phyloP scores from a whole-genome alignment of 441 rosid genomes.

The Francoa sonchifolia region DNA sequence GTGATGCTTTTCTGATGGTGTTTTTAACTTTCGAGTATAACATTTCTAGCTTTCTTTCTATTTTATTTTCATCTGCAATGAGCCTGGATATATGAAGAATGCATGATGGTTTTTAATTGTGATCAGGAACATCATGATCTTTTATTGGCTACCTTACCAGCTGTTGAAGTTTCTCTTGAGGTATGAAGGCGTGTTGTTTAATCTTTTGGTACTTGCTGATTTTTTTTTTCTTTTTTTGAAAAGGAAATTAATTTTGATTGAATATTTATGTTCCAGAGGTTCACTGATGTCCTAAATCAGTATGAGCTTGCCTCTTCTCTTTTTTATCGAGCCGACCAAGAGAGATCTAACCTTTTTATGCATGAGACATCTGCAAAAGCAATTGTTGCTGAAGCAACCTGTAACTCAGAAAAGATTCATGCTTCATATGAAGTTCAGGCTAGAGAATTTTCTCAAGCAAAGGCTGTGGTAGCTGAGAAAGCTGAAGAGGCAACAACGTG shows the following conservation, averaged over 20 bases:
- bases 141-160: conserved; percentile 66
- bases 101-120: conserved; percentile 13
- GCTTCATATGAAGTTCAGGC: conserved; percentile 73
- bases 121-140: conserved; percentile 94
- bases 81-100: conserved; percentile 10
- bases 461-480: conserved; percentile 60
- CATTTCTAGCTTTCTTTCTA: conserved; percentile 2
- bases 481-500: conserved; percentile 84
- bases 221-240: conserved; percentile 17
- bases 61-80: conserved; percentile 12
- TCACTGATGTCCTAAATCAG: conserved; percentile 55
- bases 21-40: no score
- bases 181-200: conserved; percentile 31
- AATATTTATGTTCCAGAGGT: conserved; percentile 48
- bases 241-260: no score
- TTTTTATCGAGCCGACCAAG: conserved; percentile 80
- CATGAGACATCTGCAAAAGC: conserved; percentile 87
- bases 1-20: conserved; percentile 1
- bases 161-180: conserved; percentile 75
- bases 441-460: conserved; percentile 81
- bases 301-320: conserved; percentile 71
- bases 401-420: conserved; percentile 49
- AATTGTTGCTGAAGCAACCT: conserved; percentile 76
- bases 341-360: conserved; percentile 58
- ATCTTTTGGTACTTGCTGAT: conserved; percentile 10